Evolutionary conservation across 768 basidiomycete species (phyloP), one percentile per base, ranked within the genome.

Genomic region (Pulveroboletus sp.): DNA sequence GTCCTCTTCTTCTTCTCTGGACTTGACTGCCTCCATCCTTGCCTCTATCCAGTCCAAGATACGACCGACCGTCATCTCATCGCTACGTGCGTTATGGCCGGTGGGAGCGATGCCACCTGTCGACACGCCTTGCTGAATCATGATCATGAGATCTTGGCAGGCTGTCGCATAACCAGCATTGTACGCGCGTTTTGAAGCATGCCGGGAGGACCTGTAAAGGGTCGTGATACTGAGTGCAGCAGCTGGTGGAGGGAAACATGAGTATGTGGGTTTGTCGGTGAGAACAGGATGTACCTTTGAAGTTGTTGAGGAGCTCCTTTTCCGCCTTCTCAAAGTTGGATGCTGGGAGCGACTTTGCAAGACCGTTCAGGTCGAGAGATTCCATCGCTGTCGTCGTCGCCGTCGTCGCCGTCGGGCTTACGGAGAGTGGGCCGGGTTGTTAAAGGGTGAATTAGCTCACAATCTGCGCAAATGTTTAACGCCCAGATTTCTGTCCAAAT

Each of bases 31-130:
- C 21, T 91, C 89, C 38, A 89, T 67, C 49, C 89, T 72, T 0
- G 86, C 89, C 62, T 92, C 89, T 53, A 84, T 80, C 84, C 87
- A 91, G 59, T 91, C 88, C 83, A 91, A 80, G 44, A 92, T 82
- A 27, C 83, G 69, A 10, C 85, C 89, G 58, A 91, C 84, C 0
- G 83, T 81, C 82, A 88, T 80, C 37, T 83, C 83, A 44, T 75
- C 73, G 41, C 72, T 73, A 47, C 77, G 76, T 27, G 73, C 66
- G 51, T 76, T 78, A 48, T 74, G 71, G 47, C 60, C 62, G 18
- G 70, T 65, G 32, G 62, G 51, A 39, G 72, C 72, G 53, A 79
- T 67, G 58, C 74, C 76, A 59, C 73, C 75, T 32, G 75, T 76
- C 24, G 87, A 89, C 51, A 91, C 86, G 39, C 86, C 86, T 51